Conservation (phyloP, 768 basidiomycete species). For the Gymnopilus junonius region DNA sequence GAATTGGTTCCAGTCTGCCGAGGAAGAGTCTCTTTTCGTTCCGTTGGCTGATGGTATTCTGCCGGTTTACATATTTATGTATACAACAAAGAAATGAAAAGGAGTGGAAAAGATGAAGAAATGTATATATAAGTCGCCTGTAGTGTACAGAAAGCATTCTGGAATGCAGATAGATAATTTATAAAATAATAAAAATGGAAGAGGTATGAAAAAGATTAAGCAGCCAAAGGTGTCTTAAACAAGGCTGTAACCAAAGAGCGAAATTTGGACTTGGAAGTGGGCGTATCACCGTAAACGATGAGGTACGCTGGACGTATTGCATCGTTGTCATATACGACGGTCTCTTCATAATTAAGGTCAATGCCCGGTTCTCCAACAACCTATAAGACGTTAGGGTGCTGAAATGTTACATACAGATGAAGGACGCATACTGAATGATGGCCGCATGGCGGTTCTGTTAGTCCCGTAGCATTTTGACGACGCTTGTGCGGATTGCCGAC, state of each 20-base stretch:
- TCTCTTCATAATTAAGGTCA: slow-evolving; percentile 72
- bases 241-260: slow-evolving; percentile 40
- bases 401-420: not conserved
- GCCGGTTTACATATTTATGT: slow-evolving; percentile 64
- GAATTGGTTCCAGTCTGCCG: slow-evolving; percentile 39
- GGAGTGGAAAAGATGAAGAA: not conserved
- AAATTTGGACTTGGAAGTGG: slow-evolving; percentile 32
- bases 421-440: slow-evolving; percentile 56
- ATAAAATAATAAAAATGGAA: not conserved
- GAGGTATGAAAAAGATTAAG: slow-evolving; percentile 28
- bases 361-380: slow-evolving; percentile 65
- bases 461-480: slow-evolving; percentile 49
- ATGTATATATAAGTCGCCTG: slow-evolving; percentile 7
- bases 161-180: slow-evolving; percentile 4
- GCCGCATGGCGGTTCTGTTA: slow-evolving; percentile 57
- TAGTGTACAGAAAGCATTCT: slow-evolving; percentile 10
- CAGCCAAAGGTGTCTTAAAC: slow-evolving; percentile 53
- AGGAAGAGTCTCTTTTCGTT: slow-evolving; percentile 58
- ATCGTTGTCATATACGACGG: slow-evolving; percentile 68
- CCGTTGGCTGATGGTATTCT: slow-evolving; percentile 57
- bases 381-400: slow-evolving; percentile 31
- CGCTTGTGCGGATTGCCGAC: slow-evolving; percentile 60
- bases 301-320: slow-evolving; percentile 71
- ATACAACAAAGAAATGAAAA: slow-evolving; percentile 32
- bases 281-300: slow-evolving; percentile 56